A percentile compares a stretch with the other conserved stretches of the same genome.
Conservation (phyloP, 2,329 filamentous ascomycete species). For the Colletotrichum gloeosporioides region DNA sequence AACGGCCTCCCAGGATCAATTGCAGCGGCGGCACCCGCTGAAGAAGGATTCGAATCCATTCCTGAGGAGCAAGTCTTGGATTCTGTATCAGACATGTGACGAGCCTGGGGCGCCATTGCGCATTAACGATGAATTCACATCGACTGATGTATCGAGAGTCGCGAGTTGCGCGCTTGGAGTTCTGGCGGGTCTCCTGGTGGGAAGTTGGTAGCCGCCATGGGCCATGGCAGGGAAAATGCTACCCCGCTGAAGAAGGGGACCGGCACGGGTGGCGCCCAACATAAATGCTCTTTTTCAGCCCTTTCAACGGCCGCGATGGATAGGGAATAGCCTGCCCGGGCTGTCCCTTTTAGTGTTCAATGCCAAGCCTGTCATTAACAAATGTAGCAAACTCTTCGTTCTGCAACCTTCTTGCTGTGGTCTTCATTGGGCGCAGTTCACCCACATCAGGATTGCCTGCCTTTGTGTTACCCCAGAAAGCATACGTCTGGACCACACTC, state of each 20-base stretch:
- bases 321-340: not conserved
- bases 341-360: not conserved
- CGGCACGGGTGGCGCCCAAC: not conserved
- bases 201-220: not conserved
- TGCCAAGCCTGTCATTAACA: not conserved
- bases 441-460: not conserved
- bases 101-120: not conserved
- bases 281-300: not conserved
- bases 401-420: not conserved
- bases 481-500: not conserved
- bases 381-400: not conserved
- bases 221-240: not conserved
- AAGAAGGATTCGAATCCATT: not conserved
- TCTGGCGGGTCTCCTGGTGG: not conserved
- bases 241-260: not conserved
- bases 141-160: not conserved
- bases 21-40: not conserved
- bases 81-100: not conserved
- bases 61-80: not conserved
- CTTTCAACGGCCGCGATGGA: not conserved
- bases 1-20: not conserved
- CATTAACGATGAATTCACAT: not conserved
- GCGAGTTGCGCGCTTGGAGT: not conserved
- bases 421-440: not conserved
- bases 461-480: not conserved